Evolutionary conservation across 108 stramenopile species (phyloP).

Genomic region (Nitzschia sp.): DNA sequence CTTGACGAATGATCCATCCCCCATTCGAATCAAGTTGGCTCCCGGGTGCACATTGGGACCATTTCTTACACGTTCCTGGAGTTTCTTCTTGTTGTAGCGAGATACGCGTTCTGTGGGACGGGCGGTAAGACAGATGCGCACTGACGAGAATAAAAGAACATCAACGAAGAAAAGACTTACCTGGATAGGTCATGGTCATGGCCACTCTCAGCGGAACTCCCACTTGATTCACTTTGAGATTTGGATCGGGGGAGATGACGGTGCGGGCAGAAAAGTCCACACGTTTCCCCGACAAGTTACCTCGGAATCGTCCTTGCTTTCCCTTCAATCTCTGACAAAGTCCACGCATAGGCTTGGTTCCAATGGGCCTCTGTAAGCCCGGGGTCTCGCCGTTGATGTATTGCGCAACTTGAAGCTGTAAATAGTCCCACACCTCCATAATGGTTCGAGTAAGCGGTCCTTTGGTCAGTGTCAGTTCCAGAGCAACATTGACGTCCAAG

Average conservation of each 20-base stretch:
- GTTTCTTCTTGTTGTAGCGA: constrained; percentile 87
- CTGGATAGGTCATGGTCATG: constrained; percentile 97
- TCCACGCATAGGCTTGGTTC: constrained; percentile 94
- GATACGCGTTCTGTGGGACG: constrained; percentile 96
- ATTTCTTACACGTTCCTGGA: constrained; percentile 89
- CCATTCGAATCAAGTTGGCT: constrained; percentile 94
- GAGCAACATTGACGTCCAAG: constrained; percentile 92
- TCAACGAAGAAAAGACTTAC: too few species aligned
- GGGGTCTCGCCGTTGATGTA: constrained; percentile 93
- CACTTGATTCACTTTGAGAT: constrained; percentile 98
- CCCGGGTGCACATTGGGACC: constrained; percentile 97
- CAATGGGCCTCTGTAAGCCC: constrained; percentile 90
- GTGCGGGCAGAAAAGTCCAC: constrained; percentile 99
- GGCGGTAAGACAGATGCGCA: too few species aligned
- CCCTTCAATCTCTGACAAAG: constrained; percentile 94
- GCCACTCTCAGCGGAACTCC: constrained; percentile 97
- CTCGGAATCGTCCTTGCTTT: constrained; percentile 98
- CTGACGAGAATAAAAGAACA: too few species aligned
- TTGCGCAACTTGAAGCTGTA: constrained; percentile 94
- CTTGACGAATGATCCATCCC: constrained; percentile 93
- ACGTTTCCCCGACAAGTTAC: constrained; percentile 99
- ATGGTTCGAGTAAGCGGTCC: constrained; percentile 93
- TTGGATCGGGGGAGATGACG: constrained; percentile 99
- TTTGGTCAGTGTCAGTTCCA: constrained; percentile 84
- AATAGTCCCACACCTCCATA: constrained; percentile 92